Conservation (phyloP, 2,329 filamentous ascomycete species). For the Colletotrichum euphorbiae region DNA sequence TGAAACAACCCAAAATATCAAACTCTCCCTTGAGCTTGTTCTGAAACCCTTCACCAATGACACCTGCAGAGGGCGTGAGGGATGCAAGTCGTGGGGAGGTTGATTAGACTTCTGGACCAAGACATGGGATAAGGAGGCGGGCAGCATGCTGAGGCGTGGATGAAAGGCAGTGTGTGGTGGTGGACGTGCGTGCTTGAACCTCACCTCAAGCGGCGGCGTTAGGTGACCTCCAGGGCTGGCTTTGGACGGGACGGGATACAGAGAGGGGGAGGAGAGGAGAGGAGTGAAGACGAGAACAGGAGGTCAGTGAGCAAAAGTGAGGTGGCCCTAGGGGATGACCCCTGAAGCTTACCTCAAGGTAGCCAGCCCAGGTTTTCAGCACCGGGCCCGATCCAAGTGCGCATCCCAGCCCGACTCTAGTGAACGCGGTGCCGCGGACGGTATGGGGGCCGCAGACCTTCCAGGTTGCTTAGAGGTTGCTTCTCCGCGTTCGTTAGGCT, state of each 20-base stretch:
- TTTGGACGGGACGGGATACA: no score
- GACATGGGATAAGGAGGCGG: constrained; percentile 33
- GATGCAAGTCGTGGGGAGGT: constrained; percentile 22
- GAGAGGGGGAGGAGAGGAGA: no score
- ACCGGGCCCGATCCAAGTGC: constrained; percentile 27
- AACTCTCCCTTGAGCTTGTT: constrained; percentile 28
- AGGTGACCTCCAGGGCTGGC: background rate
- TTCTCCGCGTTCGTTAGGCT: no score
- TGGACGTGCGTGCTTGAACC: constrained; percentile 3
- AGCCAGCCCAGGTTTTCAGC: constrained; percentile 17
- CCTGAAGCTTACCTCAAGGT: constrained; percentile 33
- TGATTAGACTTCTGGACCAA: constrained; percentile 13
- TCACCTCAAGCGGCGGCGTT: background rate
- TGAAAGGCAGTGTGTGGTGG: background rate
- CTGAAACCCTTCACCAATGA: constrained; percentile 24
- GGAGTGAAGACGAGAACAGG: background rate
- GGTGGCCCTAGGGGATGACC: constrained; percentile 29
- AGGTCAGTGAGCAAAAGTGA: background rate
- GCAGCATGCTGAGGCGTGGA: background rate
- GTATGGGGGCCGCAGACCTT: background rate
- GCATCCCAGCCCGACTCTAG: constrained; percentile 15
- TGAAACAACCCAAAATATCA: constrained; percentile 35
- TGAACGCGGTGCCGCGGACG: background rate
- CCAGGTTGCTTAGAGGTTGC: no score
- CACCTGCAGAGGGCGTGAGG: background rate